A percentile compares a stretch with the other conserved stretches of the same genome.
These are phyloP conservation scores for Rhodotorula sp. DNA, from an alignment of 1,284 basidiomycete genomes.

Conservation along the genomic window DNA sequence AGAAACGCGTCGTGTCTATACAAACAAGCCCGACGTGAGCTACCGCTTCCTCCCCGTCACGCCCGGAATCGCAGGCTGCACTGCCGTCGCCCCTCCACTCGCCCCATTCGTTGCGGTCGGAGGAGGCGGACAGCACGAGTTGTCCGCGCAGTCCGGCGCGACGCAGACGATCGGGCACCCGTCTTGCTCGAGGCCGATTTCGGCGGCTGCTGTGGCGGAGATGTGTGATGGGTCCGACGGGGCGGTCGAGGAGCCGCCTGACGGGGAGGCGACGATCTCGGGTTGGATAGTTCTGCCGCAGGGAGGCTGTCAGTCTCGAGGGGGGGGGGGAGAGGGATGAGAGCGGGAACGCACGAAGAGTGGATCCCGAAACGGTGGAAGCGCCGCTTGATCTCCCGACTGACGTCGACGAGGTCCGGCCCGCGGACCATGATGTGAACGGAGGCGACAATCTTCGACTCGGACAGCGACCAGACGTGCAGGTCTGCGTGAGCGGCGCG, in stretches of 20 bases:
- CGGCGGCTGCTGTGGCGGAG: constrained; percentile 13
- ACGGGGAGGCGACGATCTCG: constrained; percentile 38
- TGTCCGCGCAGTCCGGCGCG: constrained; percentile 36
- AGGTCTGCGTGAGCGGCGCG: constrained; percentile 51
- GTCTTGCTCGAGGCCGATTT: constrained; percentile 25
- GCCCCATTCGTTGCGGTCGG: too few relatives aligned
- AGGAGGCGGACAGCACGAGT: constrained; percentile 36
- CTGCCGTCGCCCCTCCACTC: too few relatives aligned
- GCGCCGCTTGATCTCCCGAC: constrained; percentile 73
- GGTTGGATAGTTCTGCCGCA: constrained; percentile 45
- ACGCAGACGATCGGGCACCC: constrained; percentile 41
- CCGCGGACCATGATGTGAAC: constrained; percentile 86
- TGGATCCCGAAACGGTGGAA: constrained; percentile 92
- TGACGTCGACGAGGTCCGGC: constrained; percentile 84
- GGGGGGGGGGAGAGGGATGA: background rate
- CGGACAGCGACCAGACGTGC: constrained; percentile 92
- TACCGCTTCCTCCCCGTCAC: too few relatives aligned
- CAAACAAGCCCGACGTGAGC: too few relatives aligned
- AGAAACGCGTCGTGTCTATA: too few relatives aligned
- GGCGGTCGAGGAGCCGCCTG: background rate
- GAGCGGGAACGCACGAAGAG: constrained; percentile 52
- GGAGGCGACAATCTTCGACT: constrained; percentile 86
- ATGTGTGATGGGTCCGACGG: constrained; percentile 10
- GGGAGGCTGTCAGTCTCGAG: too few relatives aligned
- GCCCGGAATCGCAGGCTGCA: too few relatives aligned